A percentile compares a stretch with the other conserved stretches of the same genome.
phyloP scores from a whole-genome alignment of 2,329 filamentous ascomycete genomes.

The Metarhizium rileyi region DNA sequence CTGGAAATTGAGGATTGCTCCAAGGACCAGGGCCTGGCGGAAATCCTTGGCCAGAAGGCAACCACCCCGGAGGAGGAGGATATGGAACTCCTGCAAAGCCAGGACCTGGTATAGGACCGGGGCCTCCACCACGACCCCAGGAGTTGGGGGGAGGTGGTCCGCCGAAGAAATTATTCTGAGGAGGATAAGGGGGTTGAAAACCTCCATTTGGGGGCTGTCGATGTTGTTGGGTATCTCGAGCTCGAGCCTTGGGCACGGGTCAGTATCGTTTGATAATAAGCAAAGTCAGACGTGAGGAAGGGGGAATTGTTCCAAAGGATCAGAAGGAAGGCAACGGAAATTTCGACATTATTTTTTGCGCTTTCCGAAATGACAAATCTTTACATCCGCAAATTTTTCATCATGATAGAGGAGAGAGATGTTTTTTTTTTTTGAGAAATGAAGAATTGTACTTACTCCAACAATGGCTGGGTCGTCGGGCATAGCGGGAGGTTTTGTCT shows the following conservation, averaged over 20 bases:
- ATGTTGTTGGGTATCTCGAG: conserved; percentile 25
- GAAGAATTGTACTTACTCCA: conserved; percentile 60
- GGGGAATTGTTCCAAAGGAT: conserved; percentile 30
- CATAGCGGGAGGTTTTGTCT: conserved; percentile 66
- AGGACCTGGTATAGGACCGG: conserved; percentile 46
- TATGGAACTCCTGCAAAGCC: conserved; percentile 68
- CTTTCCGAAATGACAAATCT: conserved; percentile 72
- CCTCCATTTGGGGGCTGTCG: conserved; percentile 22
- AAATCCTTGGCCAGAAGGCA: conserved; percentile 66
- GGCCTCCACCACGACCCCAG: conserved; percentile 43
- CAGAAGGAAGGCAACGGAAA: conserved; percentile 99
- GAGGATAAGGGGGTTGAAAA: conserved; percentile 35
- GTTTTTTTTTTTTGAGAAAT: too few relatives aligned
- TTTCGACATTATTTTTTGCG: conserved; percentile 94
- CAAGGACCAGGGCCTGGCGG: conserved; percentile 55
- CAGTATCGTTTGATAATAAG: conserved; percentile 9
- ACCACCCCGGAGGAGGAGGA: conserved; percentile 70
- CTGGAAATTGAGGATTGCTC: conserved; percentile 52
- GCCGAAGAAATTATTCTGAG: conserved; percentile 37
- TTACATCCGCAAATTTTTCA: conserved; percentile 97
- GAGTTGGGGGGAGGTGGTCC: conserved; percentile 40
- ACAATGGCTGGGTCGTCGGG: conserved; percentile 95
- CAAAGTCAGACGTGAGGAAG: conserved; percentile 2
- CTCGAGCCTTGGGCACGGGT: conserved; percentile 27
- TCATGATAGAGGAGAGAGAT: conserved; percentile 47